These are phyloP conservation scores for Debaryomyces robertsiae DNA, from an alignment of 1,139 yeast genomes.

Conservation along the genomic window DNA sequence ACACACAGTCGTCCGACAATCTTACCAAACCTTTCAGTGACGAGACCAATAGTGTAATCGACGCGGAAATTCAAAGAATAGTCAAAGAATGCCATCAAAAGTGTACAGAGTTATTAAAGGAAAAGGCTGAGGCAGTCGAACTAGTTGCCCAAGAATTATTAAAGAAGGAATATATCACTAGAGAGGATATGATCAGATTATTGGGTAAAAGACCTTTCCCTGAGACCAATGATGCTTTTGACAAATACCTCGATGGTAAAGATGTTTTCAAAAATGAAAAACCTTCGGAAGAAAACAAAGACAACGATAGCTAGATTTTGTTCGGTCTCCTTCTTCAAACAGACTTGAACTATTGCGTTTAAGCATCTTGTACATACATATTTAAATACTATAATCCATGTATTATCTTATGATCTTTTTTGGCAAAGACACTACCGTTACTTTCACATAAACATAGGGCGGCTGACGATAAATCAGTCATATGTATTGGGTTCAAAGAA, in stretches of 20 bases:
- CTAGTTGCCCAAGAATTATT: slow-evolving; percentile 84
- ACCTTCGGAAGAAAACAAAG: slow-evolving; percentile 28
- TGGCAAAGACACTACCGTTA: slow-evolving; percentile 3
- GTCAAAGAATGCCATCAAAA: slow-evolving; percentile 74
- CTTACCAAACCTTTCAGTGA: slow-evolving; percentile 61
- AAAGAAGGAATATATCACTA: slow-evolving; percentile 79
- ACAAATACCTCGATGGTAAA: slow-evolving; percentile 65
- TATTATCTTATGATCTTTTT: background rate
- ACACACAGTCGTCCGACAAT: slow-evolving; percentile 34
- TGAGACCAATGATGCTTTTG: slow-evolving; percentile 90
- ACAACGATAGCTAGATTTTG: slow-evolving; percentile 15
- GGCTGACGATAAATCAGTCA: too few relatives aligned
- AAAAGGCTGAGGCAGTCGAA: slow-evolving; percentile 73
- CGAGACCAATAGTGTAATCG: slow-evolving; percentile 72
- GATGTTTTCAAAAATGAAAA: slow-evolving; percentile 38
- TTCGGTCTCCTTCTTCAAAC: too few relatives aligned
- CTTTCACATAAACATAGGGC: too few relatives aligned
- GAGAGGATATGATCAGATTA: slow-evolving; percentile 87
- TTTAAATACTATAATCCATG: slow-evolving; percentile 3
- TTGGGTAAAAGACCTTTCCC: slow-evolving; percentile 90
- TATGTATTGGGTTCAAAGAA: too few relatives aligned
- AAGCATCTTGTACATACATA: slow-evolving; percentile 8
- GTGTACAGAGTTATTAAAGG: slow-evolving; percentile 69
- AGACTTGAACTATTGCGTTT: background rate
- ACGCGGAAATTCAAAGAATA: slow-evolving; percentile 78